Base-by-base conservation (phyloP, 2,329 filamentous ascomycete genomes). In the Dendrostoma leiphaemia region DNA sequence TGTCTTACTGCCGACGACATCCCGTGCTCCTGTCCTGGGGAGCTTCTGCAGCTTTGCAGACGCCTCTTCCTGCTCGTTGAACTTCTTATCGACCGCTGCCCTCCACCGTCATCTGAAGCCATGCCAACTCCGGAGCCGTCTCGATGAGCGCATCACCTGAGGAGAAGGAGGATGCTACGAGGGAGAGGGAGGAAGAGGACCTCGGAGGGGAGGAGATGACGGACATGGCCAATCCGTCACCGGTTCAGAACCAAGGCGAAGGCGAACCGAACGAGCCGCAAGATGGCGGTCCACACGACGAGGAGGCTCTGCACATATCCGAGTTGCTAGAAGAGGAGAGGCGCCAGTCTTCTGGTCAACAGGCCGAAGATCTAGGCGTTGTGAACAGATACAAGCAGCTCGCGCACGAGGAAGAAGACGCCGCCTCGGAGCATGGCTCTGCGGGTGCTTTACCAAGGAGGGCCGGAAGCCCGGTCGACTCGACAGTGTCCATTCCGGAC, bases 401-500 rank as follows among this genome's bases (percentile, higher is more conserved):
- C 8, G 62, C 79, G 28, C 69, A 70, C 49, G 70, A 75, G 34
- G 69, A 71, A 21, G 59, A 65, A 44, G 76, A 79, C 15, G 72
- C 77, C 59, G 64, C 63, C 17, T 83, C 80, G 8, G 79, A 82
- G 52, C 73, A 78, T 58, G 78, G 76, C 52, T 81, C 78, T 13
- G 45, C 48, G n/a, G 79, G 81, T 61, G 77, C 74, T 45, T 62
- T 79, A 24, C 79, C 81, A 34, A 72, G 74, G 57, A 78, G 82
- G 62, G 75, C 78, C 35, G 83, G 81, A 41, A 95, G 90, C 64
- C 88, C 87, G 7, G 78, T 82, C 48, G 84, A 81, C 60, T 91
- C 88, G 13, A 69, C 85, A 26, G 69, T 83, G 54, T 96, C 91
- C 5, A 86, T 84, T 24, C 89, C 90, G 19, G 91, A 95, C 65